phyloP scores from a whole-genome alignment of 257 asterid genomes.

The Forsythia viridissima region DNA sequence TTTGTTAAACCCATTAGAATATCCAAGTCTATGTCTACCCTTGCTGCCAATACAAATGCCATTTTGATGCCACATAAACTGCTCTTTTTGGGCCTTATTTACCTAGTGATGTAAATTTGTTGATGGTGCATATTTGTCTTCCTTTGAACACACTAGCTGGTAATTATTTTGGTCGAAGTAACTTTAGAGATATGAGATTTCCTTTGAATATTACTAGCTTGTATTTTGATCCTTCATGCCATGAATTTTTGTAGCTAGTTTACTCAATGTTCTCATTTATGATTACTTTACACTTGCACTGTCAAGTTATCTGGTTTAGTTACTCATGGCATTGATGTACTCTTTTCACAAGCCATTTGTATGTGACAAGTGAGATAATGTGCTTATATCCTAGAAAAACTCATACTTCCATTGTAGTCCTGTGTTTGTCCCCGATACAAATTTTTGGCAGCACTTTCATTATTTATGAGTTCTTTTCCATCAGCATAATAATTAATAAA shows the following conservation, averaged over 20 bases:
- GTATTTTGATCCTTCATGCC: neutral
- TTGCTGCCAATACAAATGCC: slow-evolving; percentile 19
- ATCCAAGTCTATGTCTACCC: slow-evolving; percentile 12
- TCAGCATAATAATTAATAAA: neutral
- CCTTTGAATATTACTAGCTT: neutral
- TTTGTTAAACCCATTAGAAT: slow-evolving; percentile 13
- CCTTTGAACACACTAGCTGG: neutral
- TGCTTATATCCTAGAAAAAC: neutral
- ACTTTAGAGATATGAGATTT: neutral
- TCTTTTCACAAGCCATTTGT: neutral
- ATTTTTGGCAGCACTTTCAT: neutral
- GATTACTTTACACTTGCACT: neutral
- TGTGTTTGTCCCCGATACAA: neutral
- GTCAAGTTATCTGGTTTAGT: neutral
- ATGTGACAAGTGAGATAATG: neutral
- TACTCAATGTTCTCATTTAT: neutral
- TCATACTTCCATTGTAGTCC: neutral
- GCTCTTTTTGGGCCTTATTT: slow-evolving; percentile 6
- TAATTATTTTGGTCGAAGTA: neutral
- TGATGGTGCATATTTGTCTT: slow-evolving; percentile 2
- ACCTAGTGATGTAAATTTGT: neutral
- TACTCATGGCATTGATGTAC: neutral
- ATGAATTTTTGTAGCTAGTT: neutral
- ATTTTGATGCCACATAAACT: neutral
- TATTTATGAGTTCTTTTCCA: neutral